These are phyloP conservation scores for Schizochytrium sp. DNA, from an alignment of 108 stramenopile genomes.

Conservation along the genomic window DNA sequence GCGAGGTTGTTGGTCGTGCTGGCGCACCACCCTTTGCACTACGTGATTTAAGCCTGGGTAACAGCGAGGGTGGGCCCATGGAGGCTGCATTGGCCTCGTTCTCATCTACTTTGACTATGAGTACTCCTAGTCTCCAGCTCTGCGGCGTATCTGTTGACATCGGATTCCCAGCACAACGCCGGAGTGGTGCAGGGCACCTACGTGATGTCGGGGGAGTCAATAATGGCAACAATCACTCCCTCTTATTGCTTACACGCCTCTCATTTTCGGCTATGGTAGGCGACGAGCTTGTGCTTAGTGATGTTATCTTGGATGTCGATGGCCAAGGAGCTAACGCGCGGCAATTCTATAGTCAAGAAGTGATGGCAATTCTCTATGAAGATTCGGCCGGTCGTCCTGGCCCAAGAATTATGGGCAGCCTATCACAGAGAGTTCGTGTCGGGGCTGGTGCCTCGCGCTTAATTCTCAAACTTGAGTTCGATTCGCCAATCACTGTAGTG, in stretches of 20 bases:
- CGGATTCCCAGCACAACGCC: too few species aligned
- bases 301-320: not conserved
- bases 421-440: not conserved
- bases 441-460: not conserved
- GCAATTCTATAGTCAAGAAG: not conserved
- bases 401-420: not conserved
- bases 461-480: not conserved
- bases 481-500: not conserved
- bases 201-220: not conserved
- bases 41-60: too few species aligned
- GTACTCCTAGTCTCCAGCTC: too few species aligned
- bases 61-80: too few species aligned
- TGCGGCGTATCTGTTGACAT: too few species aligned
- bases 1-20: too few species aligned
- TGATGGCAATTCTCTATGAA: constrained; percentile 6
- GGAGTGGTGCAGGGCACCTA: too few species aligned
- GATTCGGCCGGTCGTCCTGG: not conserved
- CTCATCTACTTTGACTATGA: too few species aligned
- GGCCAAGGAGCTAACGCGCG: not conserved
- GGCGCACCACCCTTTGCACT: too few species aligned
- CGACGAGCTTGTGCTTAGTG: not conserved
- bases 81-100: too few species aligned
- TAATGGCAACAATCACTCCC: not conserved
- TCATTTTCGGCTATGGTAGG: constrained; percentile 29
- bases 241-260: not conserved